A percentile compares a stretch with the other conserved stretches of the same genome.
Conservation (phyloP, 2,329 filamentous ascomycete species). For the Ophioceras dolichostomum region DNA sequence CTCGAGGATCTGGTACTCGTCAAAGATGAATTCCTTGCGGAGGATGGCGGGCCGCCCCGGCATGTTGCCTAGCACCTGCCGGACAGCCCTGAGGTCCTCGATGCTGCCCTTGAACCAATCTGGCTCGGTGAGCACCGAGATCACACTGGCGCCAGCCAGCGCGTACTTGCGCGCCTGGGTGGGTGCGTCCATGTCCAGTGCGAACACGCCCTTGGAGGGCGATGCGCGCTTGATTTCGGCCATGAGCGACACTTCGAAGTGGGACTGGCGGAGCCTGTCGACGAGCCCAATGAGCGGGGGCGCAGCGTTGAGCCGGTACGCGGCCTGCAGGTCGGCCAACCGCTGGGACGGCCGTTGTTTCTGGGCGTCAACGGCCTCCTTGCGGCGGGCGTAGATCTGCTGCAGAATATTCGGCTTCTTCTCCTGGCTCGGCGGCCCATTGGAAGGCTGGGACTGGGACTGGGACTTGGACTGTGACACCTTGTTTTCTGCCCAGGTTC, state of each 20-base stretch:
- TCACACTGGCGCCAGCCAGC: slow-evolving; percentile 86
- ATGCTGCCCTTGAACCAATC: slow-evolving; percentile 99
- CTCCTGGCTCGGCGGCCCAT: slow-evolving; percentile 9
- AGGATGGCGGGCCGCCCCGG: slow-evolving; percentile 84
- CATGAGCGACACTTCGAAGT: slow-evolving; percentile 85
- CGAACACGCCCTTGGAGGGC: slow-evolving; percentile 91
- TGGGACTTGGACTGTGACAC: slow-evolving; percentile 23
- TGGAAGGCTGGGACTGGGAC: slow-evolving; percentile 1
- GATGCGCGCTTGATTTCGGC: slow-evolving; percentile 96
- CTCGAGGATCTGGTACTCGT: slow-evolving; percentile 96
- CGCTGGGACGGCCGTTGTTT: slow-evolving; percentile 78
- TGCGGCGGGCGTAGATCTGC: slow-evolving; percentile 77
- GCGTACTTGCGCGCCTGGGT: slow-evolving; percentile 87
- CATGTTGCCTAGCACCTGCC: slow-evolving; percentile 82
- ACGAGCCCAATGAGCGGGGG: slow-evolving; percentile 76
- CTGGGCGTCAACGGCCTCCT: slow-evolving; percentile 62
- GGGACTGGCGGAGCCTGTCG: slow-evolving; percentile 65
- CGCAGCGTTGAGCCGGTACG: slow-evolving; percentile 73
- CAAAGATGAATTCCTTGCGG: slow-evolving; percentile 94
- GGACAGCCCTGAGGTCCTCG: slow-evolving; percentile 78
- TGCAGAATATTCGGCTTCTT: slow-evolving; percentile 69
- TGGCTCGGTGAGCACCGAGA: slow-evolving; percentile 95
- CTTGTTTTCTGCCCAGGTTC: slow-evolving; percentile 77
- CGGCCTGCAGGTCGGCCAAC: slow-evolving; percentile 70
- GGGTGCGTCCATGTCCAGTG: slow-evolving; percentile 75